These are phyloP conservation scores for Xylaria sp. DNA, from an alignment of 2,329 filamentous ascomycete genomes.

Conservation along the genomic window DNA sequence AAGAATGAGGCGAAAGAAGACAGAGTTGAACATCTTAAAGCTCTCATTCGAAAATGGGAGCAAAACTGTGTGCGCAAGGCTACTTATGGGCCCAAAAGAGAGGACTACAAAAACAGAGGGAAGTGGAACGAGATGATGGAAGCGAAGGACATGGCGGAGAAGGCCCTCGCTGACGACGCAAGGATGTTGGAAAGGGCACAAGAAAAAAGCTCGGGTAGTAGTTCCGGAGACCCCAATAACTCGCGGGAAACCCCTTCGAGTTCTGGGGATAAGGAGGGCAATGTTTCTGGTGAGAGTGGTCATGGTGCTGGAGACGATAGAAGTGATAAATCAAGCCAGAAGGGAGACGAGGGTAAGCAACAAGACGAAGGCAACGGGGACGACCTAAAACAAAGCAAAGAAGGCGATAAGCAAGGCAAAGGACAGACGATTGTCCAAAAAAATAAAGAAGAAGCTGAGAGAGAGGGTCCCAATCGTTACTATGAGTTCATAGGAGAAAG, in stretches of 20 bases:
- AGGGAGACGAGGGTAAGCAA: no score
- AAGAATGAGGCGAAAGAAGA: not conserved
- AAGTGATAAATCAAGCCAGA: no score
- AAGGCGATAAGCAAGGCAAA: not conserved
- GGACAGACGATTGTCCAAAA: not conserved
- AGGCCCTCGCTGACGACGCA: not conserved
- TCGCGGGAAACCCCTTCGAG: not conserved
- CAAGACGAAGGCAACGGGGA: not conserved
- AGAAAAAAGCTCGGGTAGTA: not conserved
- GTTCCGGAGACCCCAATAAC: not conserved
- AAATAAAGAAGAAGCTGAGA: not conserved
- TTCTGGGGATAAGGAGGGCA: no score
- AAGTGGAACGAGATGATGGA: not conserved
- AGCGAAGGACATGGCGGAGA: not conserved
- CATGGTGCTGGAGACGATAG: no score
- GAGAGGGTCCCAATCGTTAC: not conserved
- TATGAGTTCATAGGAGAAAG: slow-evolving; percentile 7
- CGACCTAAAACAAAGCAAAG: not conserved
- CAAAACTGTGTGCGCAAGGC: not conserved
- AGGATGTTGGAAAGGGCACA: not conserved
- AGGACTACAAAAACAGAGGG: not conserved
- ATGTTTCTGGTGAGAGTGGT: no score
- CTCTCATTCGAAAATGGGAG: slow-evolving; percentile 13
- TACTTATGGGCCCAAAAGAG: not conserved
- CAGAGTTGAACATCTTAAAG: slow-evolving; percentile 12